phyloP scores from a whole-genome alignment of 2,329 filamentous ascomycete genomes.

The Lasiodiplodia gonubiensis region DNA sequence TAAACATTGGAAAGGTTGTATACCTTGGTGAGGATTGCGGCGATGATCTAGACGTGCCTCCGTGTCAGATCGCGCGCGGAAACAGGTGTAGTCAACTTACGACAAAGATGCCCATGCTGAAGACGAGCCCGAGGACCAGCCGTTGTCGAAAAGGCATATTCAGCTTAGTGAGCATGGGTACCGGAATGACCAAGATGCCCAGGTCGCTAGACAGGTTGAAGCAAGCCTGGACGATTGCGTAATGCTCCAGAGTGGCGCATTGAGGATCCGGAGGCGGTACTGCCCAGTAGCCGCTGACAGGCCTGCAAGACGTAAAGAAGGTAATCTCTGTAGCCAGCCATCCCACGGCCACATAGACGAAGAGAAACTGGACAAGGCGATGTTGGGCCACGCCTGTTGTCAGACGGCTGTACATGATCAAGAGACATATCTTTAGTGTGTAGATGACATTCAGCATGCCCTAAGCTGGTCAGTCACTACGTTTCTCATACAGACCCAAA shows the following conservation, averaged over 20 bases:
- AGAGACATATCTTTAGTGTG: conserved; percentile 60
- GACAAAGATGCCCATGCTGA: conserved; percentile 58
- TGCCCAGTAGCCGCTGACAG: conserved; percentile 63
- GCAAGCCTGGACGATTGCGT: conserved; percentile 63
- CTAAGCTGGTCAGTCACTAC: conserved; percentile 43
- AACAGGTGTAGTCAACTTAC: conserved; percentile 52
- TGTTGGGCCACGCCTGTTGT: conserved; percentile 30
- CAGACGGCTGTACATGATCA: conserved; percentile 63
- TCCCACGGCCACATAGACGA: conserved; percentile 54
- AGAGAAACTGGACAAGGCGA: conserved; percentile 55
- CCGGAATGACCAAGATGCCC: conserved; percentile 30
- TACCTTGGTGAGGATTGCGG: conserved; percentile 55
- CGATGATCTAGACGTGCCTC: conserved; percentile 40
- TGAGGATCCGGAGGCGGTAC: conserved; percentile 61
- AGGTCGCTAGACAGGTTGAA: conserved; percentile 66
- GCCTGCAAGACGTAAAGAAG: conserved; percentile 60
- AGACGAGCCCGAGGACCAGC: conserved; percentile 56
- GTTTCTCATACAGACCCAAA: not conserved
- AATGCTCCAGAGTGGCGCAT: conserved; percentile 63
- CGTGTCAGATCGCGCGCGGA: not conserved
- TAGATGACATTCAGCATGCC: conserved; percentile 65
- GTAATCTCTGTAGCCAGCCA: conserved; percentile 61
- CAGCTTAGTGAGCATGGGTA: conserved; percentile 60
- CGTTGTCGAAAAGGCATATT: conserved; percentile 60
- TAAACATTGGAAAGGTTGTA: conserved; percentile 53